phyloP scores from a whole-genome alignment of 1,284 basidiomycete species.

The Cystobasidiaceae sp. region DNA sequence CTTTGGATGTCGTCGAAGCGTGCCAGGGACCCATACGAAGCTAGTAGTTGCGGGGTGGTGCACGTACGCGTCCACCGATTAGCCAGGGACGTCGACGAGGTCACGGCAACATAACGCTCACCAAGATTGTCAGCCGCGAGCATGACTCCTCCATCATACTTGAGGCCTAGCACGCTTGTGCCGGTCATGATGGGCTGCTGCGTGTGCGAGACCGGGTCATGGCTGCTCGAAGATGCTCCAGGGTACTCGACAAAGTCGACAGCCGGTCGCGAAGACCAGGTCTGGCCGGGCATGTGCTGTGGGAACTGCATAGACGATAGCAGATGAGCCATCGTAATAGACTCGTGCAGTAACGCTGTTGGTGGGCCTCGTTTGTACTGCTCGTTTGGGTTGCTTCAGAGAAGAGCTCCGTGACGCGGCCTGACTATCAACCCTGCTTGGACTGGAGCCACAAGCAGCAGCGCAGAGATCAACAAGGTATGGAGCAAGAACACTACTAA shows the following conservation, averaged over 20 bases:
- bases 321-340: conserved; percentile 4
- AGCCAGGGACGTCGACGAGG: neutral
- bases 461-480: too few species aligned
- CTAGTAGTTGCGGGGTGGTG: conserved; percentile 52
- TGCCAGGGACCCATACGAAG: conserved; percentile 94
- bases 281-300: conserved; percentile 23
- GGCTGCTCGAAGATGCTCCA: conserved; percentile 8
- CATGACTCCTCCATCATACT: conserved; percentile 96
- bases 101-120: too few species aligned
- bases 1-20: conserved; percentile 93
- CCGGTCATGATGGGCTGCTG: conserved; percentile 89
- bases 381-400: neutral
- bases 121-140: conserved; percentile 98
- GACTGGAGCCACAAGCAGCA: neutral
- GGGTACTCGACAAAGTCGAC: conserved; percentile 18
- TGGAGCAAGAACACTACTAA: too few species aligned
- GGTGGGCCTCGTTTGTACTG: neutral
- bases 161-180: conserved; percentile 87
- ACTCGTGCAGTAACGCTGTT: neutral
- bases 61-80: neutral
- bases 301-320: conserved; percentile 1
- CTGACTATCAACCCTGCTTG: neutral
- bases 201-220: conserved; percentile 21
- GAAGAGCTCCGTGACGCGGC: neutral
- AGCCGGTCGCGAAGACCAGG: conserved; percentile 19